Conservation (phyloP, 345 rosid genomes). For the Citrus trifoliata region DNA sequence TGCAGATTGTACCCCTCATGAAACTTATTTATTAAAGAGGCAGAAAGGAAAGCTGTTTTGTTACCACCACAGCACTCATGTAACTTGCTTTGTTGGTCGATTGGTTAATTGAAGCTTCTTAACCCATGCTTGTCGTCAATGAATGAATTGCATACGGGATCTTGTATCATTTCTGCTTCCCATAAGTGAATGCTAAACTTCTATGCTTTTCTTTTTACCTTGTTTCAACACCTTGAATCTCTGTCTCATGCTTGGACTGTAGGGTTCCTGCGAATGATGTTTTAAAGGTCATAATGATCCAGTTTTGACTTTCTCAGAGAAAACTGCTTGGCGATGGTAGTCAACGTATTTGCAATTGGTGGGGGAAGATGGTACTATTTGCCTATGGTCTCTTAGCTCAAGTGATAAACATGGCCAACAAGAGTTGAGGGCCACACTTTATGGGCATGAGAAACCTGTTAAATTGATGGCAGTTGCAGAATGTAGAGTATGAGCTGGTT, state of each 20-base stretch:
- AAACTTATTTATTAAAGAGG: conserved; percentile 36
- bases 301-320: conserved; percentile 48
- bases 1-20: conserved; percentile 49
- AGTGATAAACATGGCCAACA: conserved; percentile 50
- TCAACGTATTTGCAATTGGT: conserved; percentile 54
- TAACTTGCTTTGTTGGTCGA: not conserved
- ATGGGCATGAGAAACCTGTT: conserved; percentile 57
- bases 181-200: not conserved
- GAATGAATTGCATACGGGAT: not conserved
- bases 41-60: conserved; percentile 18
- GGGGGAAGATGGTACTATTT: conserved; percentile 70
- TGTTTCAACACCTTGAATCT: not conserved
- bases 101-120: not conserved
- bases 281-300: conserved; percentile 51
- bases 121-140: not conserved
- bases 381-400: conserved; percentile 67
- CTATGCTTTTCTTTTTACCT: not conserved
- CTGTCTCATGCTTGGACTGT: too few species aligned
- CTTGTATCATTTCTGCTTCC: not conserved
- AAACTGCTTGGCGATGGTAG: conserved; percentile 48
- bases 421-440: conserved; percentile 54
- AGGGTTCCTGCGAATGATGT: too few species aligned
- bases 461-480: conserved; percentile 40
- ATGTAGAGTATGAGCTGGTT: conserved; percentile 45
- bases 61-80: not conserved